These are phyloP conservation scores for Phytophthora macrochlamydospora DNA, from an alignment of 352 stramenopile genomes.

Conservation along the genomic window DNA sequence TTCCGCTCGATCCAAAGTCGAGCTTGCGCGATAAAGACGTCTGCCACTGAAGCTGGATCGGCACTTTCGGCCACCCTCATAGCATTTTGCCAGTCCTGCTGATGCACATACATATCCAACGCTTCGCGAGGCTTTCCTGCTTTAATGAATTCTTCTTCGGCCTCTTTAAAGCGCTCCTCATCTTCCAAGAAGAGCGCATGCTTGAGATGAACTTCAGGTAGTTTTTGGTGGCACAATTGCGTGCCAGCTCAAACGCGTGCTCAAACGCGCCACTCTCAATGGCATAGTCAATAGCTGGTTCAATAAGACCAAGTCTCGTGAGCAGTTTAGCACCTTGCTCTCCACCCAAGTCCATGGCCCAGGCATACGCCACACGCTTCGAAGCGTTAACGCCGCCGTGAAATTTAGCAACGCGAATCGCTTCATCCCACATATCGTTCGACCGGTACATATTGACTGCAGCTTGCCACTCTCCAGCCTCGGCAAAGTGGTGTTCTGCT, in stretches of 20 bases:
- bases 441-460: conserved; percentile 96
- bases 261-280: conserved; percentile 93
- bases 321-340: conserved; percentile 92
- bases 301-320: conserved; percentile 90
- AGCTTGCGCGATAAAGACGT: conserved; percentile 93
- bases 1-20: conserved; percentile 85
- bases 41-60: conserved; percentile 86
- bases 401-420: conserved; percentile 93
- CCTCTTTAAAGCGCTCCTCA: conserved; percentile 93
- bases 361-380: conserved; percentile 94
- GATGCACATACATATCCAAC: conserved; percentile 96
- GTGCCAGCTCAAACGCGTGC: conserved; percentile 92
- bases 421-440: conserved; percentile 96
- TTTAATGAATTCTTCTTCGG: conserved; percentile 93
- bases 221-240: conserved; percentile 85
- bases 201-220: conserved; percentile 93
- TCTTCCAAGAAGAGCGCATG: conserved; percentile 94
- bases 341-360: conserved; percentile 91
- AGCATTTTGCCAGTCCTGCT: conserved; percentile 92
- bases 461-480: conserved; percentile 91
- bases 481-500: conserved; percentile 94
- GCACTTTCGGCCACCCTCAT: conserved; percentile 92
- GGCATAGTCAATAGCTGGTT: conserved; percentile 94
- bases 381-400: conserved; percentile 91
- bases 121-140: conserved; percentile 92